Evolutionary conservation across 306 rosid species (phyloP), one percentile per base, ranked within the genome.

Genomic region (Betula pendula): DNA sequence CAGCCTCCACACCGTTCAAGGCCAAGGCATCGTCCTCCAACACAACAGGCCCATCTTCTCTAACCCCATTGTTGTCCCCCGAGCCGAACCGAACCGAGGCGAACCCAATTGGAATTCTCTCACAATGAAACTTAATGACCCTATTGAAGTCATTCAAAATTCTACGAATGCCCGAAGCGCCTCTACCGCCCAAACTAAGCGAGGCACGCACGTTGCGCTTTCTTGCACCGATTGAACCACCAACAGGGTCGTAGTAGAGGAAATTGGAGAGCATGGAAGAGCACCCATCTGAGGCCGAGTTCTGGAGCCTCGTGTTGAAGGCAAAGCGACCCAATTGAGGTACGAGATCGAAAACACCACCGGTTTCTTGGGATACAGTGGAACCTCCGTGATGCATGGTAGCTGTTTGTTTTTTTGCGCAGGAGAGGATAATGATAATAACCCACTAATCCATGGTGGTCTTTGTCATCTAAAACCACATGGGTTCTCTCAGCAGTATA

Each of bases 91-190:
- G 52, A 45, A 90, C 49, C 29, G 98, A 91, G 40, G 98, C 98
- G 16, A 94, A 94, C 77, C 97, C 96, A 62, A 88, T 84, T 4
- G 97, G 94, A 56, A 89, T 68, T 73, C 38, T 91, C 48, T 91
- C 84, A 60, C 94, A 90, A 24, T 91, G 94, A 50, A 90, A 76
- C 89, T 86, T 70, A 59, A 91, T 78, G 31, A 84, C 90, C 63
- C 90, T 75, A 71, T 90, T 94, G 74, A 94, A 91, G 31, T 90
- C 92, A 14, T 74, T 77, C 6, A 86, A 44, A 74, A 87, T n/a
- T 40, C 78, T 88, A 77, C 88, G 48, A 44, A 90, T 51, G 50
- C 85, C 70, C 0, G 82, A 80, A 29, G 86, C 38, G 15, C 79
- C 87, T 40, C 71, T 72, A 1, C 55, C 60, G 19, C 79, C 76